These are phyloP conservation scores for Fusarium oligoseptatum DNA, from an alignment of 2,329 filamentous ascomycete genomes.

Conservation along the genomic window DNA sequence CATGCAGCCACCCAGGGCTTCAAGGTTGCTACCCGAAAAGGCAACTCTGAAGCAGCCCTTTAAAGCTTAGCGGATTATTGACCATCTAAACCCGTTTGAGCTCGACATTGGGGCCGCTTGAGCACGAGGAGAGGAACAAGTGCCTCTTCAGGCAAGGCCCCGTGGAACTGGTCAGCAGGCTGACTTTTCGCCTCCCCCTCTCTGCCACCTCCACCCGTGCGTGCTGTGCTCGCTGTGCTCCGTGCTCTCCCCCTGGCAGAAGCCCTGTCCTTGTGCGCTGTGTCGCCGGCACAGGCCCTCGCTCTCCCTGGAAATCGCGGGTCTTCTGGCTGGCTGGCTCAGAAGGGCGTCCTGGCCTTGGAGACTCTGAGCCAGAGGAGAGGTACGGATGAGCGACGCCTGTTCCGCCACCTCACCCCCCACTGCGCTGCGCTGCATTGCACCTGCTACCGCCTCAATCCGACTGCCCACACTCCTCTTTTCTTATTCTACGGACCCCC, in stretches of 20 bases:
- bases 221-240: slow-evolving; percentile 23
- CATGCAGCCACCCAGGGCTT: slow-evolving; percentile 16
- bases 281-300: slow-evolving; percentile 37
- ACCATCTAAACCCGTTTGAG: slow-evolving; percentile 26
- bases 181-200: slow-evolving; percentile 47
- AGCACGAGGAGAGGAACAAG: slow-evolving; percentile 42
- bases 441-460: slow-evolving; percentile 12
- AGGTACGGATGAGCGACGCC: slow-evolving; percentile 24
- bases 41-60: slow-evolving; percentile 25
- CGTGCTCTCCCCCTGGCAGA: slow-evolving; percentile 42
- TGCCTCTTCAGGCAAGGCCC: slow-evolving; percentile 43
- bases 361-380: not conserved
- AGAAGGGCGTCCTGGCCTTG: not conserved
- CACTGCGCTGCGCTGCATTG: not conserved
- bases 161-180: slow-evolving; percentile 46
- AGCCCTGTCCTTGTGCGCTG: slow-evolving; percentile 45
- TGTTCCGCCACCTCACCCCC: slow-evolving; percentile 18
- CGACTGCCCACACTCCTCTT: slow-evolving; percentile 23
- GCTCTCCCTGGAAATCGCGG: slow-evolving; percentile 25
- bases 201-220: slow-evolving; percentile 45
- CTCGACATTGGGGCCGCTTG: slow-evolving; percentile 22
- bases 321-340: slow-evolving; percentile 26
- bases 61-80: not conserved
- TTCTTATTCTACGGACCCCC: slow-evolving; percentile 6
- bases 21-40: slow-evolving; percentile 11